Evolutionary conservation across 2,329 filamentous ascomycete genomes (phyloP).

Genomic region (Verticillium longisporum): DNA sequence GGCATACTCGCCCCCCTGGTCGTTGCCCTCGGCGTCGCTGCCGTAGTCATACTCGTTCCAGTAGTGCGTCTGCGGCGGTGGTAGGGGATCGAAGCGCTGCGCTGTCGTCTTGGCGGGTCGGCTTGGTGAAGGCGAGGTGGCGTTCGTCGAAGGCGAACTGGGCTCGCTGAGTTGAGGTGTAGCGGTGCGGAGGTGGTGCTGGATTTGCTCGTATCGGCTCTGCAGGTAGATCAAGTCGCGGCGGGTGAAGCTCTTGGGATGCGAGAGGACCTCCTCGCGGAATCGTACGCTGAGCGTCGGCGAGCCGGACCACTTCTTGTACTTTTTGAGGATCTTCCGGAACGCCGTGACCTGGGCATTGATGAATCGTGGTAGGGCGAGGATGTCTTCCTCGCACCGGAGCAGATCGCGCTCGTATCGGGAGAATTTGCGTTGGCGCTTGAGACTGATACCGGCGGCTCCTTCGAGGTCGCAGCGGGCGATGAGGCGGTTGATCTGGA

Average conservation of each 20-base stretch:
- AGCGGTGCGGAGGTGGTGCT: constrained; percentile 37
- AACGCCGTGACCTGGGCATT: constrained; percentile 70
- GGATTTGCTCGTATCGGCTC: constrained; percentile 42
- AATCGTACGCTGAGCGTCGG: constrained; percentile 58
- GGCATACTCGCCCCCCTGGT: constrained; percentile 50
- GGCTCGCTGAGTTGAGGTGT: constrained; percentile 31
- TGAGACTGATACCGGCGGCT: too few species aligned
- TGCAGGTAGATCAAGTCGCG: constrained; percentile 53
- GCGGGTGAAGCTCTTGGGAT: constrained; percentile 65
- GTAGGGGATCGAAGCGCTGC: not conserved
- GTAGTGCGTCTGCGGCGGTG: constrained; percentile 42
- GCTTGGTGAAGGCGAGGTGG: constrained; percentile 6
- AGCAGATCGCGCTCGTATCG: constrained; percentile 47
- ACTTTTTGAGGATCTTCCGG: constrained; percentile 79
- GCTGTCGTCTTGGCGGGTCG: not conserved
- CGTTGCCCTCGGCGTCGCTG: constrained; percentile 56
- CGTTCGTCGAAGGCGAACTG: constrained; percentile 27
- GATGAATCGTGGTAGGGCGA: constrained; percentile 64
- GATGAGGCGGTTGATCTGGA: constrained; percentile 39
- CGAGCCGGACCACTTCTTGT: constrained; percentile 82
- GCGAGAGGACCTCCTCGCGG: constrained; percentile 56
- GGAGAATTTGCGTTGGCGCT: constrained; percentile 43
- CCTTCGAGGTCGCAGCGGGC: constrained; percentile 31
- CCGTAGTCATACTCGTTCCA: constrained; percentile 88
- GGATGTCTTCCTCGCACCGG: constrained; percentile 63